These are phyloP conservation scores for Colletotrichum tropicale DNA, from an alignment of 2,329 filamentous ascomycete species.

Conservation along the genomic window DNA sequence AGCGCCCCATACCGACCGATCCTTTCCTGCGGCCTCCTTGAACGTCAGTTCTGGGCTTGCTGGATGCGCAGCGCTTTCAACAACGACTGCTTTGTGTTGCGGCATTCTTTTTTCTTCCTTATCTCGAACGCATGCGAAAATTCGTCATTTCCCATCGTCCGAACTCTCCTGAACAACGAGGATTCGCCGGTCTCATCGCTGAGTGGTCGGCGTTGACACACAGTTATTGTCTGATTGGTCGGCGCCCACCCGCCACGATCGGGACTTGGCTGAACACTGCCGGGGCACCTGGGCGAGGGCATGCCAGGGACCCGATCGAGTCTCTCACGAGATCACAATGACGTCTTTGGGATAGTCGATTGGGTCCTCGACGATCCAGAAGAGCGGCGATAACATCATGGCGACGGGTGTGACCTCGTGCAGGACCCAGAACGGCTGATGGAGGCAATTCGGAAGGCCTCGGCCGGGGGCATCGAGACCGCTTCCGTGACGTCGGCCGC, in stretches of 20 bases:
- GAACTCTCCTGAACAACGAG: constrained; percentile 4
- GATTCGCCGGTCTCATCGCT: constrained; percentile 21
- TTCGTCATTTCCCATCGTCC: constrained; percentile 17
- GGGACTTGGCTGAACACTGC: constrained; percentile 19
- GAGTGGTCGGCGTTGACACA: constrained; percentile 23
- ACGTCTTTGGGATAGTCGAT: constrained; percentile 13
- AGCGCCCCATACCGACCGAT: constrained; percentile 10
- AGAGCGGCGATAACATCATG: constrained; percentile 6
- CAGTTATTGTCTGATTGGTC: constrained; percentile 22
- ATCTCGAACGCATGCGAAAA: constrained; percentile 13
- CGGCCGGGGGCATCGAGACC: neutral
- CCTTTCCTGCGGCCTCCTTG: neutral
- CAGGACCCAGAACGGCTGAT: neutral
- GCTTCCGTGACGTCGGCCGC: constrained; percentile 13
- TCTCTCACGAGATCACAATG: constrained; percentile 14
- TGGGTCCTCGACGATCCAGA: neutral
- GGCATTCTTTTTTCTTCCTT: neutral
- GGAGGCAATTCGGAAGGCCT: neutral
- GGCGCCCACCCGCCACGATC: constrained; percentile 16
- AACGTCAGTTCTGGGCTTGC: neutral
- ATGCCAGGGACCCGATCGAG: constrained; percentile 13
- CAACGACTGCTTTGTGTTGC: neutral
- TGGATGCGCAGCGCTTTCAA: neutral
- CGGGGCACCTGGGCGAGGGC: constrained; percentile 17
- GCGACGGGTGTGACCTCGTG: neutral